phyloP scores from a whole-genome alignment of 1,284 basidiomycete genomes.

The Hypsizygus ulmarius region DNA sequence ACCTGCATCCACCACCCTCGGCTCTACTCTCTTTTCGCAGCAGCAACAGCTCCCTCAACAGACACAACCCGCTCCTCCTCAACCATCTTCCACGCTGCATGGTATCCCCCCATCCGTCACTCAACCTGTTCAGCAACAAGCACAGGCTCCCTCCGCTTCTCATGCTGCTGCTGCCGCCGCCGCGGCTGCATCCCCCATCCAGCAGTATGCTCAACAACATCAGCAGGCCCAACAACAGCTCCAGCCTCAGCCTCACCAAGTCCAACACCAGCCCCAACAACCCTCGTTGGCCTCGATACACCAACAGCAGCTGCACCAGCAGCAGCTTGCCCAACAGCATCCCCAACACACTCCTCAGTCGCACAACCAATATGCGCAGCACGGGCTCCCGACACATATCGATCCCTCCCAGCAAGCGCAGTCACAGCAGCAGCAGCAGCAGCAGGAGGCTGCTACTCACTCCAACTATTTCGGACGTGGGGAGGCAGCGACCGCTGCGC shows the following conservation, averaged over 20 bases:
- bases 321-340: constrained; percentile 28
- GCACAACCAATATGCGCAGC: constrained; percentile 61
- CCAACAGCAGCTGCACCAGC: constrained; percentile 29
- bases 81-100: constrained; percentile 34
- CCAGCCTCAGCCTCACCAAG: constrained; percentile 35
- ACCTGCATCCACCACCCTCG: constrained; percentile 39
- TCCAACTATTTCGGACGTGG: constrained; percentile 65
- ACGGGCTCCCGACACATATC: constrained; percentile 59
- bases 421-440: constrained; percentile 47
- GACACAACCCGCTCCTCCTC: constrained; percentile 27
- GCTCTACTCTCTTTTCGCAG: constrained; percentile 45
- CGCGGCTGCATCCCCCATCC: constrained; percentile 32
- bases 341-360: constrained; percentile 42
- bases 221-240: constrained; percentile 38
- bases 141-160: constrained; percentile 21
- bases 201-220: constrained; percentile 40
- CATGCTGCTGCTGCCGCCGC: constrained; percentile 27
- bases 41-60: constrained; percentile 45
- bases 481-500: constrained; percentile 44
- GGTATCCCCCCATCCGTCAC: constrained; percentile 39
- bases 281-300: constrained; percentile 20
- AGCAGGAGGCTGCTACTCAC: constrained; percentile 39
- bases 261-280: constrained; percentile 29
- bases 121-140: constrained; percentile 29
- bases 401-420: constrained; percentile 52